Evolutionary conservation across 2,329 filamentous ascomycete genomes (phyloP).

Genomic region (Alternaria alternata): DNA sequence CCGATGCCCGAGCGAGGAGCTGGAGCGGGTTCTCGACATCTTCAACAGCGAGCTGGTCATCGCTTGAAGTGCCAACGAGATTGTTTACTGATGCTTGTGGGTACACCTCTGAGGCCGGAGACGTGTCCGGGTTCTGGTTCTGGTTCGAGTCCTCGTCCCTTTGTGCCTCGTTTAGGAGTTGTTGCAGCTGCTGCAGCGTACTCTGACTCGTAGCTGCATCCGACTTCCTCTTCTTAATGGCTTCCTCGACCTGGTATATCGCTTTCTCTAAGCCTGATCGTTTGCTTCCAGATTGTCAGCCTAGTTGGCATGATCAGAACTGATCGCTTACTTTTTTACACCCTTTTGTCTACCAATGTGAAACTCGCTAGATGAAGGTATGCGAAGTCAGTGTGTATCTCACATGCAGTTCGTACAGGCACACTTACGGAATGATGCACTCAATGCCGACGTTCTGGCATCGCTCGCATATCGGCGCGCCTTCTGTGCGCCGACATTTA

Average conservation of each 20-base stretch:
- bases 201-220: conserved; percentile 31
- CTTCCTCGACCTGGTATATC: conserved; percentile 76
- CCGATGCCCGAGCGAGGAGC: conserved; percentile 75
- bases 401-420: background rate
- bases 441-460: conserved; percentile 66
- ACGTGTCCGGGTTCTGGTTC: conserved; percentile 4
- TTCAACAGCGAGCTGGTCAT: conserved; percentile 65
- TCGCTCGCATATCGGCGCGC: conserved; percentile 66
- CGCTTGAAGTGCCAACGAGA: conserved; percentile 40
- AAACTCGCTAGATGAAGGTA: conserved; percentile 54
- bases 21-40: conserved; percentile 80
- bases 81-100: conserved; percentile 28
- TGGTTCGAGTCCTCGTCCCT: conserved; percentile 26
- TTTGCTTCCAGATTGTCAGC: conserved; percentile 62
- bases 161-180: conserved; percentile 60
- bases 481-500: conserved; percentile 63
- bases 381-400: background rate
- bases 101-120: conserved; percentile 4
- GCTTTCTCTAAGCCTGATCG: conserved; percentile 78
- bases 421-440: conserved; percentile 64
- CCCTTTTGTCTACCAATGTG: conserved; percentile 77
- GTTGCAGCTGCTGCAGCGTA: conserved; percentile 54
- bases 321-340: conserved; percentile 71
- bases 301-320: background rate
- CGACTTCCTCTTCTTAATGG: conserved; percentile 51